Base-by-base conservation (phyloP, 1,284 basidiomycete genomes). In the Singerocomus rubriflavus region DNA sequence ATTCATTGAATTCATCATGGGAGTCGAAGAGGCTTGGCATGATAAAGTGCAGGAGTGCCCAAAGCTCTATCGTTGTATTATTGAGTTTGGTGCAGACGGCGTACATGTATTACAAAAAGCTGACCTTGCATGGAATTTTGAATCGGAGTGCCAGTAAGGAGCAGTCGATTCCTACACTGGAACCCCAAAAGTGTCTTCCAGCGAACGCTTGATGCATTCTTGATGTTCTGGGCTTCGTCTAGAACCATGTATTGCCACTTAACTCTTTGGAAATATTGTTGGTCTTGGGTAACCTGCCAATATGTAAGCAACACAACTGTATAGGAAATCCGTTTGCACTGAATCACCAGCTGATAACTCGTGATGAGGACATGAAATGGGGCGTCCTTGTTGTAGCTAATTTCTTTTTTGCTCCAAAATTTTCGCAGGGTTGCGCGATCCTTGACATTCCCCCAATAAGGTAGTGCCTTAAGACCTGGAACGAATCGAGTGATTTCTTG, bases 181-280 rank as follows among this genome's bases (percentile, higher is more conserved):
- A 99, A 93, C 16, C 93, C 91, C 33, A 99, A 81, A 16, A 99
- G 76, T 9, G 96, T 97, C 74, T 98, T 99, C 97, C 97, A 99
- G 43, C 97, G 83, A 26, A 91, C 91, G 70, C 91, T 95, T n/a
- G 88, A 85, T 11, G 96, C 94, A 62, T 95, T 97, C 78, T 99
- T 99, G 80, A 99, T 99, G 52, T 98, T 98, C 71, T 99, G 97
- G 10, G 97, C 97, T 71, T 99, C 97, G 65, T 99, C 97, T 12
- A 99, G 79, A 52, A 99, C 85, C 97, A 99, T 99, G 69, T 99
- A 99, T 73, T 99, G 97, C 97, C 97, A 99, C 67, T 95, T 97
- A 62, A 99, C 88, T 33, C 91, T 83, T 67, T 97, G 91, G 71
- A 99, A 98, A 72, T 99, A 98, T 66, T 98, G 94, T 64, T 98